phyloP scores from a whole-genome alignment of 129 eudicot species.

The Centrapalus pauciflorus region DNA sequence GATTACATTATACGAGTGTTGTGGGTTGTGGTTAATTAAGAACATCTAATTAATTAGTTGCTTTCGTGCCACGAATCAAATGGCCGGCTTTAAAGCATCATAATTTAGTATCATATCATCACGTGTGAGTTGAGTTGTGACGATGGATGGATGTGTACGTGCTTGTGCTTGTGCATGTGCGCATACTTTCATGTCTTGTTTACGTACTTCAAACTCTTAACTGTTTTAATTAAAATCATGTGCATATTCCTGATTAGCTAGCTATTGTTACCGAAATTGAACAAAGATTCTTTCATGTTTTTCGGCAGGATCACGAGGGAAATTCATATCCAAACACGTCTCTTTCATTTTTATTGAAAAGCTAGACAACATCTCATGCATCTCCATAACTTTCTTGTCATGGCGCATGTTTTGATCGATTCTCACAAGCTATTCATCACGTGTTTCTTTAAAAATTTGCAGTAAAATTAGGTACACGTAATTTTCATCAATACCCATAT shows the following conservation, averaged over 20 bases:
- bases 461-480: constrained; percentile 24
- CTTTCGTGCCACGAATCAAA: constrained; percentile 3
- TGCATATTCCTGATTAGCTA: constrained; percentile 13
- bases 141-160: too few species aligned
- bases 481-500: background rate
- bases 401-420: constrained; percentile 15
- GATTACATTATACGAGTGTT: background rate
- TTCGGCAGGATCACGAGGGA: constrained; percentile 2
- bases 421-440: constrained; percentile 2
- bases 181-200: constrained; percentile 2
- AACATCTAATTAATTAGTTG: constrained; percentile 13
- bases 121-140: too few species aligned
- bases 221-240: constrained; percentile 4
- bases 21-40: background rate
- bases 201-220: background rate
- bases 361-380: background rate
- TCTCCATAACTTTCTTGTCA: constrained; percentile 15
- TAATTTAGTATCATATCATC: background rate
- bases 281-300: constrained; percentile 22
- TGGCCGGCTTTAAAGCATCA: background rate
- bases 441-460: constrained; percentile 9
- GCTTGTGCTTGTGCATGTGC: too few species aligned
- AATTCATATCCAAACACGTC: constrained; percentile 15
- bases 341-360: background rate
- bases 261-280: background rate